phyloP scores from a whole-genome alignment of 306 rosid genomes.

The Vicia villosa region DNA sequence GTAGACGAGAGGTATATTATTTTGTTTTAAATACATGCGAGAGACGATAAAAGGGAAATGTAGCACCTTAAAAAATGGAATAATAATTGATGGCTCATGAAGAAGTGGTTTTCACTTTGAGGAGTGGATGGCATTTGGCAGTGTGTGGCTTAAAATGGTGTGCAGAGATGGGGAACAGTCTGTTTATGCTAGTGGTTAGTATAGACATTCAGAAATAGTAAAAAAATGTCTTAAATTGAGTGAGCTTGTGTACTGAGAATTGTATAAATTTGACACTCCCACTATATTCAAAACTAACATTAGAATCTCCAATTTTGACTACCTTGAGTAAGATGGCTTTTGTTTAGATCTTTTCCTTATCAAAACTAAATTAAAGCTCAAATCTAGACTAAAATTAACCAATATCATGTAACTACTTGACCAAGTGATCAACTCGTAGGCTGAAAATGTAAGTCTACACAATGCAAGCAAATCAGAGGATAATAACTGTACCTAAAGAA shows the following conservation, averaged over 20 bases:
- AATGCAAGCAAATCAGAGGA: conserved; percentile 18
- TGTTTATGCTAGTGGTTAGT: neutral
- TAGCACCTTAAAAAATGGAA: neutral
- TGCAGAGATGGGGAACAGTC: neutral
- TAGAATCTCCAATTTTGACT: conserved; percentile 3
- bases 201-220: neutral
- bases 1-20: neutral
- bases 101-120: neutral
- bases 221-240: neutral
- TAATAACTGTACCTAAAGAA: conserved; percentile 73
- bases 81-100: neutral
- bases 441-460: conserved; percentile 12
- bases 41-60: neutral
- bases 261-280: neutral
- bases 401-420: conserved; percentile 12
- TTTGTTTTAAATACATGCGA: neutral
- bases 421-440: neutral
- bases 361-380: conserved; percentile 15
- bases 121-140: neutral
- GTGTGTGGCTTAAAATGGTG: neutral
- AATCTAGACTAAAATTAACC: conserved; percentile 22
- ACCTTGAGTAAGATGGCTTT: conserved; percentile 18
- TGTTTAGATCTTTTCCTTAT: conserved; percentile 7
- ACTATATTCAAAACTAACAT: too few species aligned
- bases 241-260: neutral